phyloP scores from a whole-genome alignment of 768 basidiomycete genomes.

The Leccinum truebloodii region DNA sequence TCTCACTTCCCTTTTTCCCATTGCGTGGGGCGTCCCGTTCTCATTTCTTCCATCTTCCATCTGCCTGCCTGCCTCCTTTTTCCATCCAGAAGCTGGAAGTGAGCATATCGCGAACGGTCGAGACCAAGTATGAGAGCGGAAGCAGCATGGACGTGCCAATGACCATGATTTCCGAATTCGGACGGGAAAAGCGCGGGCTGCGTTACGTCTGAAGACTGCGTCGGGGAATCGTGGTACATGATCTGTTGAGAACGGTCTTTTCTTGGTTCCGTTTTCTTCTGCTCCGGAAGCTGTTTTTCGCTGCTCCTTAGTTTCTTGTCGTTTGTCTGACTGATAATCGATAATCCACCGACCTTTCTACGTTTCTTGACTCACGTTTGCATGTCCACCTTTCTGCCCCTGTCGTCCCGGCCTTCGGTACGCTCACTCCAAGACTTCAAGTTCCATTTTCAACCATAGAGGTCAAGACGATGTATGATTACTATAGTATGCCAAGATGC shows the following conservation, averaged over 20 bases:
- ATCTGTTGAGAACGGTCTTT: no score
- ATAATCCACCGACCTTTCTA: no score
- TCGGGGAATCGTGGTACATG: no score
- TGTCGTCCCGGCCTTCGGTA: background rate
- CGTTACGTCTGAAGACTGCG: no score
- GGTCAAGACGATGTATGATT: background rate
- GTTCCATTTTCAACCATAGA: no score
- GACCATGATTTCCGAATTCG: background rate
- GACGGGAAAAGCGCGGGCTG: background rate
- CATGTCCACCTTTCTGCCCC: no score
- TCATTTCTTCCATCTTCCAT: background rate
- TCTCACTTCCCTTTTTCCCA: background rate
- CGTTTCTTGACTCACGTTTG: background rate
- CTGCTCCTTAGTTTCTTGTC: no score
- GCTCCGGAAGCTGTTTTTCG: no score
- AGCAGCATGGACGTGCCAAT: background rate
- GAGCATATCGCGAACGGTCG: constrained; percentile 17
- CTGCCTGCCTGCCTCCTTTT: background rate
- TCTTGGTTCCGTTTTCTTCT: no score
- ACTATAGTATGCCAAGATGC: no score
- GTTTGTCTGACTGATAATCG: no score
- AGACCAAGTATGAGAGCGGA: constrained; percentile 16
- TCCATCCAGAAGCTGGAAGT: constrained; percentile 19
- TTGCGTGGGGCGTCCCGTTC: background rate
- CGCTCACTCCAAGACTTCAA: background rate